A percentile compares a stretch with the other conserved stretches of the same genome.
These are phyloP conservation scores for Serpula lacrymans DNA, from an alignment of 768 basidiomycete species.

Conservation along the genomic window DNA sequence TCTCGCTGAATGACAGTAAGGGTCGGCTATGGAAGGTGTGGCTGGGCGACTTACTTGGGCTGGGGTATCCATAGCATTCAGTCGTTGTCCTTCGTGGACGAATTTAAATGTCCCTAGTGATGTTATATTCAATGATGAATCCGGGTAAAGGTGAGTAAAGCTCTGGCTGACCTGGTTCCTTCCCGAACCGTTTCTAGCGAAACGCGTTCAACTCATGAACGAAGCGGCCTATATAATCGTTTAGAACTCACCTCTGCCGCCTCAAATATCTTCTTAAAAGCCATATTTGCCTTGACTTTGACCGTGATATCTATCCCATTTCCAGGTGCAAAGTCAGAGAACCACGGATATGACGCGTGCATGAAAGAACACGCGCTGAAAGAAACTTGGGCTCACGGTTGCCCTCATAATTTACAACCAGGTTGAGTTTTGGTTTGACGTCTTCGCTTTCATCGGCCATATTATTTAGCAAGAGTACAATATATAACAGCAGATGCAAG, in stretches of 20 bases:
- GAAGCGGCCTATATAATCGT: not conserved
- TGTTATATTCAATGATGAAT: not conserved
- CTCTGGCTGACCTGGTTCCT: slow-evolving; percentile 46
- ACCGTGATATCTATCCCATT: slow-evolving; percentile 52
- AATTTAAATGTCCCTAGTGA: slow-evolving; percentile 61
- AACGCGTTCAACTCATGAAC: not conserved
- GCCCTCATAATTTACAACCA: slow-evolving; percentile 55
- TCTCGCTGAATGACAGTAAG: slow-evolving; percentile 33
- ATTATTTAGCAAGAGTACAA: no score
- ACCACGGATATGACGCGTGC: slow-evolving; percentile 5
- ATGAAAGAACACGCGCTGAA: not conserved
- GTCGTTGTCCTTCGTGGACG: slow-evolving; percentile 49
- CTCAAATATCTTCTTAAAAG: slow-evolving; percentile 64
- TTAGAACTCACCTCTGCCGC: slow-evolving; percentile 54
- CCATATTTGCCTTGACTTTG: slow-evolving; percentile 62
- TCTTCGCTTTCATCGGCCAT: slow-evolving; percentile 41
- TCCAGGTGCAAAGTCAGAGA: slow-evolving; percentile 1
- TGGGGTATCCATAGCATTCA: slow-evolving; percentile 50
- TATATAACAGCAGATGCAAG: no score
- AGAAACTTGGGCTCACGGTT: slow-evolving; percentile 36
- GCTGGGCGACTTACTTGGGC: slow-evolving; percentile 37
- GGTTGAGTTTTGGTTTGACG: slow-evolving; percentile 67
- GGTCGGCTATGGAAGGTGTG: not conserved
- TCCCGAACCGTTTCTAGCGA: slow-evolving; percentile 53
- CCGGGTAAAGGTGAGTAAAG: not conserved